A percentile compares a stretch with the other conserved stretches of the same genome.
Conservation (phyloP, 805 yeast genomes). For the Saccharomyces cerevisiae region DNA sequence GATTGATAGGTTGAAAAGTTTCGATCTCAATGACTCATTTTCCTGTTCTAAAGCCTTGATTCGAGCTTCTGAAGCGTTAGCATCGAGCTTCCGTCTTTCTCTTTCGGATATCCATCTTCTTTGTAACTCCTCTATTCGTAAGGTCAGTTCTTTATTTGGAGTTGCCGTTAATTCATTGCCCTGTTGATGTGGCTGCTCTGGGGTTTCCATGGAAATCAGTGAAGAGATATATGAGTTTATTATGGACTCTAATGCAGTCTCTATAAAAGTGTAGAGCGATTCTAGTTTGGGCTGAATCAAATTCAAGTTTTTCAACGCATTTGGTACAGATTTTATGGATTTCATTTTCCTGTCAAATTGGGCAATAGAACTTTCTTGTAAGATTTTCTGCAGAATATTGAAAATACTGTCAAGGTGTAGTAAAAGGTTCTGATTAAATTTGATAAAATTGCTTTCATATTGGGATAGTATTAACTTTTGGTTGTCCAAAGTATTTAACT, state of each 20-base stretch:
- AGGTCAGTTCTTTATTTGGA: slow-evolving; percentile 33
- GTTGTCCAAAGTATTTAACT: slow-evolving; percentile 8
- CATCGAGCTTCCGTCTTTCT: slow-evolving; percentile 58
- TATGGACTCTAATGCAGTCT: slow-evolving; percentile 52
- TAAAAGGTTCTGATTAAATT: slow-evolving; percentile 37
- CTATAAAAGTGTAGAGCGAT: slow-evolving; percentile 45
- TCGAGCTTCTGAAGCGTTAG: slow-evolving; percentile 44
- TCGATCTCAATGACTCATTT: slow-evolving; percentile 35
- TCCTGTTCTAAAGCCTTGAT: slow-evolving; percentile 49
- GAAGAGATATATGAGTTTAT: slow-evolving; percentile 45
- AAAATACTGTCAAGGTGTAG: slow-evolving; percentile 44
- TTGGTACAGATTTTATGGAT: slow-evolving; percentile 25
- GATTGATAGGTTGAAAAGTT: slow-evolving; percentile 11
- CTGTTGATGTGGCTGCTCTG: slow-evolving; percentile 4
- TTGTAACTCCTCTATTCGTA: slow-evolving; percentile 54
- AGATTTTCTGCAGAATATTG: slow-evolving; percentile 42
- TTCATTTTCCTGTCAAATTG: slow-evolving; percentile 49
- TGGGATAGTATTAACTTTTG: slow-evolving; percentile 23
- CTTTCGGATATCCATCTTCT: slow-evolving; percentile 63
- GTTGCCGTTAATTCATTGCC: slow-evolving; percentile 7
- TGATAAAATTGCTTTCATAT: slow-evolving; percentile 28
- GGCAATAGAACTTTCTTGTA: slow-evolving; percentile 50
- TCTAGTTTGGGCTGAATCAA: slow-evolving; percentile 30
- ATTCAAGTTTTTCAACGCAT: slow-evolving; percentile 19
- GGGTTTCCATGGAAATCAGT: slow-evolving; percentile 13